A percentile compares a stretch with the other conserved stretches of the same genome.
Conservation (phyloP, 31 red algal species). For the Porphyra umbilicalis region DNA sequence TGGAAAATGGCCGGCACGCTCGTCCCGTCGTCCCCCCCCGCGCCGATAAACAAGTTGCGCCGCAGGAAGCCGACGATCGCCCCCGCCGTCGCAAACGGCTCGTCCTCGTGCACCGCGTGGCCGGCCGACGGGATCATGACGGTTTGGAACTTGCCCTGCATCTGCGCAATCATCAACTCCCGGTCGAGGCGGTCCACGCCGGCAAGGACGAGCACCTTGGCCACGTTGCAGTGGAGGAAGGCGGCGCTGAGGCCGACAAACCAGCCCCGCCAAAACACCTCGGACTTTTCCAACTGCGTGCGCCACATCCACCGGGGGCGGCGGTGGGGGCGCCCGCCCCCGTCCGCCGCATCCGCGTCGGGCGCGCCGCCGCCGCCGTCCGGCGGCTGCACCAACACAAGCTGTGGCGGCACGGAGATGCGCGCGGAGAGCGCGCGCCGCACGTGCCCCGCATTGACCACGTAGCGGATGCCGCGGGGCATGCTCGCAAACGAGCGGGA, state of each 20-base stretch:
- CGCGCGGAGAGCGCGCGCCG: slow-evolving; percentile 45
- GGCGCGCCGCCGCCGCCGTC: neutral
- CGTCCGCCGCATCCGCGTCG: neutral
- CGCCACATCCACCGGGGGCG: slow-evolving; percentile 51
- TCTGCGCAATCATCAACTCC: slow-evolving; percentile 92
- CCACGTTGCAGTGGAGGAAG: slow-evolving; percentile 55
- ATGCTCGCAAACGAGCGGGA: slow-evolving; percentile 32
- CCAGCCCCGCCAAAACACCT: slow-evolving; percentile 75
- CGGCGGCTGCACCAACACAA: slow-evolving; percentile 1
- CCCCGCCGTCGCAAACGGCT: slow-evolving; percentile 48
- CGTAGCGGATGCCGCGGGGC: slow-evolving; percentile 38
- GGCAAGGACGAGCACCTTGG: slow-evolving; percentile 91
- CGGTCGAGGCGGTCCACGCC: slow-evolving; percentile 79
- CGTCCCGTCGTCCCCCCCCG: neutral
- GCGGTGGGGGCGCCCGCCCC: neutral
- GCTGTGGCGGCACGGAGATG: slow-evolving; percentile 66
- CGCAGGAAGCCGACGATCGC: slow-evolving; percentile 62
- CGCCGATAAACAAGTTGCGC: slow-evolving; percentile 28
- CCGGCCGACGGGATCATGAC: slow-evolving; percentile 75
- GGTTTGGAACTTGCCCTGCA: slow-evolving; percentile 92
- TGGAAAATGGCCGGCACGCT: neutral
- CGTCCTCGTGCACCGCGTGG: slow-evolving; percentile 86
- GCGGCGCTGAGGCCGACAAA: slow-evolving; percentile 59
- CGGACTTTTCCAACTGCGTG: slow-evolving; percentile 56
- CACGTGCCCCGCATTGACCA: slow-evolving; percentile 58